These are phyloP conservation scores for Aspergillus asperescens DNA, from an alignment of 495 filamentous ascomycete species.

Conservation along the genomic window DNA sequence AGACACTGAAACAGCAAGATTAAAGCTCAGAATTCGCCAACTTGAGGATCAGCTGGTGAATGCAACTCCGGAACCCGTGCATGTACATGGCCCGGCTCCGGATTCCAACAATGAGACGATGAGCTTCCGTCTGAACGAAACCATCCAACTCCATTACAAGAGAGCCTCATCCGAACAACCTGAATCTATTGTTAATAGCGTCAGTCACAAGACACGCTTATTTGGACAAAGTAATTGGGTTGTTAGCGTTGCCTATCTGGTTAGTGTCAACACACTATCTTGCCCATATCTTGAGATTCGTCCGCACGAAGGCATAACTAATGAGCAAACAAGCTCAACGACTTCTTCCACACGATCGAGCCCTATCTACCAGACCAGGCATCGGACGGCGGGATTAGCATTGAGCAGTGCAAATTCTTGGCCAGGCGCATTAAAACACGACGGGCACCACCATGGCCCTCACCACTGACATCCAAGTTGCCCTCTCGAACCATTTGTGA, in stretches of 20 bases:
- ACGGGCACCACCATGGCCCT: conserved; percentile 39
- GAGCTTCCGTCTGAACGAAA: conserved; percentile 9
- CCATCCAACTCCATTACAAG: conserved; percentile 28
- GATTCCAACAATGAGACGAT: neutral
- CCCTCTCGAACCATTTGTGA: conserved; percentile 44
- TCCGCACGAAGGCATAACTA: too few relatives aligned
- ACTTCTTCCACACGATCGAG: conserved; percentile 36
- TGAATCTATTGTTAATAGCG: conserved; percentile 28
- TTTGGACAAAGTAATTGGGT: conserved; percentile 54
- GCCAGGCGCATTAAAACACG: conserved; percentile 41
- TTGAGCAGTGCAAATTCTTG: conserved; percentile 45
- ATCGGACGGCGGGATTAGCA: conserved; percentile 24
- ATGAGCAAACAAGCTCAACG: conserved; percentile 29
- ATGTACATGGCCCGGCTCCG: neutral
- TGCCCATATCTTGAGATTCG: neutral
- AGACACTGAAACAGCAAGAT: neutral
- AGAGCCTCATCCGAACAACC: conserved; percentile 17
- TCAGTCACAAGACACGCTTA: conserved; percentile 49
- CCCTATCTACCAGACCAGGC: conserved; percentile 34
- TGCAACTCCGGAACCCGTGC: neutral
- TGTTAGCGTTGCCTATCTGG: conserved; percentile 37
- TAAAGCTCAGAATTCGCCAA: neutral
- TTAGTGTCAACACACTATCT: conserved; percentile 19
- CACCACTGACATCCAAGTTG: conserved; percentile 26
- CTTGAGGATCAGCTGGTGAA: neutral